Percentiles rank a stretch among this genome's conserved stretches.
Evolutionary conservation across 768 basidiomycete genomes (phyloP).

Genomic region (Suillus americanus): DNA sequence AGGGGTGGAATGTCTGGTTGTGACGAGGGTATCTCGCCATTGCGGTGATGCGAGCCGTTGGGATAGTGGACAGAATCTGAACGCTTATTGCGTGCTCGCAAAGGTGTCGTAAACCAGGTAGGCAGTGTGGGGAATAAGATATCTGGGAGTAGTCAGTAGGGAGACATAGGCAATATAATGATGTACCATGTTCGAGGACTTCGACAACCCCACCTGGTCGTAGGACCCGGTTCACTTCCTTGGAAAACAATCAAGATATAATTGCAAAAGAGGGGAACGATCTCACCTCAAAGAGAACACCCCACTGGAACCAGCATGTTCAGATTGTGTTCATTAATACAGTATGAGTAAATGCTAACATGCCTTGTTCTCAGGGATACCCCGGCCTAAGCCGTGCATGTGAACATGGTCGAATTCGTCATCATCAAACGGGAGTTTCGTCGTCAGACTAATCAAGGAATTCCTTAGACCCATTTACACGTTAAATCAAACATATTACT

Average conservation of each 20-base stretch:
- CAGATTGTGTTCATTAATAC: conserved; percentile 10
- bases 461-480: not conserved
- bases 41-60: conserved; percentile 40
- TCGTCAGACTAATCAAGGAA: conserved; percentile 54
- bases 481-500: conserved; percentile 17
- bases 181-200: conserved; percentile 69
- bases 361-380: conserved; percentile 76
- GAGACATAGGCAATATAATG: not conserved
- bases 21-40: conserved; percentile 24
- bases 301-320: conserved; percentile 49
- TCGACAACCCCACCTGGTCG: conserved; percentile 71
- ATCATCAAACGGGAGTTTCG: conserved; percentile 76
- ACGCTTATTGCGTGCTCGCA: conserved; percentile 52
- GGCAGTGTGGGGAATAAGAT: conserved; percentile 75
- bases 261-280: not conserved
- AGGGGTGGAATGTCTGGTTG: conserved; percentile 37
- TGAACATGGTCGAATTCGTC: conserved; percentile 85
- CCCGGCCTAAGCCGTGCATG: conserved; percentile 61
- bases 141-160: conserved; percentile 41
- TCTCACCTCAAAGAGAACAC: conserved; percentile 59
- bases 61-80: conserved; percentile 52
- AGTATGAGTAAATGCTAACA: conserved; percentile 1
- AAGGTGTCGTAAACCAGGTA: conserved; percentile 73
- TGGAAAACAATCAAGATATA: conserved; percentile 7
- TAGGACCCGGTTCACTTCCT: conserved; percentile 76